Evolutionary conservation across 2,329 filamentous ascomycete genomes (phyloP).

Genomic region (Fusarium nelsonii): DNA sequence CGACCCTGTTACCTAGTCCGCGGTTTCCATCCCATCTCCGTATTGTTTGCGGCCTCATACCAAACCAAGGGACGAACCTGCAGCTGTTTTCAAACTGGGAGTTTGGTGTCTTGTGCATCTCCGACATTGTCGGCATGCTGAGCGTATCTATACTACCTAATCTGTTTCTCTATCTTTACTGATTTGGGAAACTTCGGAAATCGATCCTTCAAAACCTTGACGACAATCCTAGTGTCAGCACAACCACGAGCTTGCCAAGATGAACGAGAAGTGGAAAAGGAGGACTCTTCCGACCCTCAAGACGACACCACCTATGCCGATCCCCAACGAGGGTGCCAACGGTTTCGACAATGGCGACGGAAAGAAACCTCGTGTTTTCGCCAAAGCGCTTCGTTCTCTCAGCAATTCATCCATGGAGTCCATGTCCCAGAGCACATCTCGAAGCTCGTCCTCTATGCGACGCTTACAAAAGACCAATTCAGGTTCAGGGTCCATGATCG

Average conservation of each 20-base stretch:
- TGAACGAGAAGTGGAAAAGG: conserved; percentile 55
- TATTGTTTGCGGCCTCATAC: conserved; percentile 18
- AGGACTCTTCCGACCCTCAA: conserved; percentile 50
- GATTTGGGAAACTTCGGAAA: conserved; percentile 11
- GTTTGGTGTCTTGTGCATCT: conserved; percentile 23
- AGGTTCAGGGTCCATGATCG: conserved; percentile 57
- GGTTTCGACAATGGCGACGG: conserved; percentile 46
- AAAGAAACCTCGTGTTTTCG: conserved; percentile 54
- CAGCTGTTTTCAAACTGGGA: conserved; percentile 25
- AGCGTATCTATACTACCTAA: conserved; percentile 27
- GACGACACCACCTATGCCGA: conserved; percentile 42
- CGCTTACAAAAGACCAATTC: conserved; percentile 56
- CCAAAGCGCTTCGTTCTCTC: conserved; percentile 55
- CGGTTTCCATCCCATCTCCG: conserved; percentile 14
- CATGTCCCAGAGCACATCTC: conserved; percentile 50
- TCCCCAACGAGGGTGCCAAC: conserved; percentile 36
- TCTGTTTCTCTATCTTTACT: conserved; percentile 16
- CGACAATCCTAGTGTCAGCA: conserved; percentile 2
- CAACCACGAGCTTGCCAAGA: conserved; percentile 30
- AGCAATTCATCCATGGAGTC: conserved; percentile 58
- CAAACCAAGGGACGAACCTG: conserved; percentile 15
- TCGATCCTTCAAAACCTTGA: conserved; percentile 9
- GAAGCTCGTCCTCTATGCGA: conserved; percentile 51
- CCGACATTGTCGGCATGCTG: conserved; percentile 40
- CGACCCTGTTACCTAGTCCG: conserved; percentile 24